Base-by-base conservation (phyloP, 768 basidiomycete genomes). In the Leccinum variicolor region DNA sequence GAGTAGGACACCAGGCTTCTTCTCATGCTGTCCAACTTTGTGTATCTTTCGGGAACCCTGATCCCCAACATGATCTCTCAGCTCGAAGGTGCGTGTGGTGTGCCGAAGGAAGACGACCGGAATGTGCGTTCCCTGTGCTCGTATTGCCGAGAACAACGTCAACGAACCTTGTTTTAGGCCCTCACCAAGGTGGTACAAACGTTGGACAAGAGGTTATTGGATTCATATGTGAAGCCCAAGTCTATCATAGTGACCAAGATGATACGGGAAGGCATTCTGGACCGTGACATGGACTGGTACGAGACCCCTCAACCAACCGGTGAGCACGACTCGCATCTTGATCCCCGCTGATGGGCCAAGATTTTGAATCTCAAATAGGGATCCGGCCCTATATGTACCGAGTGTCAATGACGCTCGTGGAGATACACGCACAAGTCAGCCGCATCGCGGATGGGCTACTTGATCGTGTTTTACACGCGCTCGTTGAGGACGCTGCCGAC, bases 361-460 rank as follows among this genome's bases (percentile, higher is more conserved):
- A 26, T n/a, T 36, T 43, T 56, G 21, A 66, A 19, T 26, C 7
- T 13, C 19, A 17, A 49, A 50, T 80, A 89, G 97, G 97, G 75
- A 94, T 99, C 58, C 86, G 96, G 49, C 85, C 92, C 13, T 99
- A 95, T 73, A 92, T 98, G 83, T 95, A 89, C 74, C 87, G 92
- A 66, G 84, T 84, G 7, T 78, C 98, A 56, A 85, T 98, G 73
- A 84, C 84, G 67, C 83, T 99, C 58, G 97, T 99, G 54, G 84
- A 87, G 48, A 85, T 96, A 14, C 97, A 99, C 69, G 89, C 95
- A 8, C 92, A 95, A 75, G 85, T 98, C 55, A 90, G 84, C 69
- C 84, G 81, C 21, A 83, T 89, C 5, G 86, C 96, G 0, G 89
- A 90, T 47, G 78, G 83, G 8, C 81, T 96, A 43, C 80, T 98